phyloP scores from a whole-genome alignment of 1,139 yeast genomes.

The Geotrichum carabidarum region DNA sequence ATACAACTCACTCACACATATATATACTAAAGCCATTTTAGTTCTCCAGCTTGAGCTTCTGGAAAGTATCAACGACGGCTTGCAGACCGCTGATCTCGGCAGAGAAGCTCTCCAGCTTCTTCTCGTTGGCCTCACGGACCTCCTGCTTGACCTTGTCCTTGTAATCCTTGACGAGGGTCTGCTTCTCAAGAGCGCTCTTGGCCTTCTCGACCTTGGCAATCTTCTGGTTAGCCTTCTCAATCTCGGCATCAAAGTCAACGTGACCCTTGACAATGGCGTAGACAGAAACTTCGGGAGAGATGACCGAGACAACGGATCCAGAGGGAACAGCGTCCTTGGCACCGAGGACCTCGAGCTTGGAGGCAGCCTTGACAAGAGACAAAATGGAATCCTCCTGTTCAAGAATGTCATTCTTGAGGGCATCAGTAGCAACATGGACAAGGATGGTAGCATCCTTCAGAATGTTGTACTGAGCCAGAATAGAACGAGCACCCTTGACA shows the following conservation, averaged over 20 bases:
- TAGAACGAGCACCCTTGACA: constrained; percentile 87
- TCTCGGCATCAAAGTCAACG: constrained; percentile 87
- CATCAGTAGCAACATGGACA: constrained; percentile 59
- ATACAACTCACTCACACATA: neutral
- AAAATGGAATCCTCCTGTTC: constrained; percentile 80
- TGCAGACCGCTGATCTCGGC: constrained; percentile 81
- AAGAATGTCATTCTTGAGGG: constrained; percentile 49
- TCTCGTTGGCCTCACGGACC: constrained; percentile 71
- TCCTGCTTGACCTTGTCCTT: constrained; percentile 76
- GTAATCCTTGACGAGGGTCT: constrained; percentile 70
- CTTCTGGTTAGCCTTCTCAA: constrained; percentile 73
- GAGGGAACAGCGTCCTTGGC: constrained; percentile 59
- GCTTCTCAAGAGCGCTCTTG: constrained; percentile 52
- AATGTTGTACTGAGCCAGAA: constrained; percentile 83
- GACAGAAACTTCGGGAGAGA: constrained; percentile 75
- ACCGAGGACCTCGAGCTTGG: constrained; percentile 54
- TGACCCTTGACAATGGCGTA: constrained; percentile 92
- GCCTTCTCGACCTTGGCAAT: constrained; percentile 51
- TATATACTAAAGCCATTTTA: neutral
- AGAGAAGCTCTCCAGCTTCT: constrained; percentile 60
- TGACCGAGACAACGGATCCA: constrained; percentile 84
- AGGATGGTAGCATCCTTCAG: constrained; percentile 80
- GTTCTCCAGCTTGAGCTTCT: constrained; percentile 35
- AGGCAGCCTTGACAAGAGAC: constrained; percentile 87
- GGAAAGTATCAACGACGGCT: constrained; percentile 40